These are phyloP conservation scores for Actinomortierella wolfii DNA, from an alignment of 371 early-diverging fungal genomes.

Conservation along the genomic window DNA sequence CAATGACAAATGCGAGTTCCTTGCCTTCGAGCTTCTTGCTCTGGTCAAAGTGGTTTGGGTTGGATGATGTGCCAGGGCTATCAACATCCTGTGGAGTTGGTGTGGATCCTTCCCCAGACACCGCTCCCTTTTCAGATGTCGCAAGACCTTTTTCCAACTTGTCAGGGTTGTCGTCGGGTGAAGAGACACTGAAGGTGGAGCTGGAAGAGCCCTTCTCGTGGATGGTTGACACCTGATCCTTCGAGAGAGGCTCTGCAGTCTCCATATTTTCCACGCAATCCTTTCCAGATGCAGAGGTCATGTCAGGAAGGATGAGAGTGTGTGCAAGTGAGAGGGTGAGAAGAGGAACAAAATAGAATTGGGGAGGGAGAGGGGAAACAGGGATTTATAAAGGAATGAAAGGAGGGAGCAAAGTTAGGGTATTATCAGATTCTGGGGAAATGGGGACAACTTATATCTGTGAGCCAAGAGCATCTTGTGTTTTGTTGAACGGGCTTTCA, in stretches of 20 bases:
- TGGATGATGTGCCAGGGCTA: neutral
- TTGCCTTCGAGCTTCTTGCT: too few relatives aligned
- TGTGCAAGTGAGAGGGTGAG: slow-evolving; percentile 1
- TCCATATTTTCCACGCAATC: neutral
- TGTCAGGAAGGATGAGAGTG: neutral
- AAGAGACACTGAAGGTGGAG: neutral
- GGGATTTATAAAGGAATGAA: too few relatives aligned
- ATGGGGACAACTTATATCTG: too few relatives aligned
- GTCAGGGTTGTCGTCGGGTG: neutral
- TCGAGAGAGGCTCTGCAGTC: neutral
- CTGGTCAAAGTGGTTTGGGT: neutral
- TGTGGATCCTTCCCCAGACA: neutral
- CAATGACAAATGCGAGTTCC: too few relatives aligned
- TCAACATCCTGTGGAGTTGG: neutral
- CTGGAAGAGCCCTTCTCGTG: neutral
- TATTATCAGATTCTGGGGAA: too few relatives aligned
- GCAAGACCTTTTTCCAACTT: neutral
- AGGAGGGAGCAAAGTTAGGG: too few relatives aligned
- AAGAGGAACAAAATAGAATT: slow-evolving; percentile 5
- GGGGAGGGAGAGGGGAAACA: slow-evolving; percentile 12
- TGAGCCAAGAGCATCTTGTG: too few relatives aligned
- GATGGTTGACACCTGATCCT: neutral
- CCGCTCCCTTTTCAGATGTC: neutral
- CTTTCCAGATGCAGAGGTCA: neutral
- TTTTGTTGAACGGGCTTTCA: too few relatives aligned